These are phyloP conservation scores for Trichocladium antarcticum DNA, from an alignment of 495 filamentous ascomycete genomes.

Conservation along the genomic window DNA sequence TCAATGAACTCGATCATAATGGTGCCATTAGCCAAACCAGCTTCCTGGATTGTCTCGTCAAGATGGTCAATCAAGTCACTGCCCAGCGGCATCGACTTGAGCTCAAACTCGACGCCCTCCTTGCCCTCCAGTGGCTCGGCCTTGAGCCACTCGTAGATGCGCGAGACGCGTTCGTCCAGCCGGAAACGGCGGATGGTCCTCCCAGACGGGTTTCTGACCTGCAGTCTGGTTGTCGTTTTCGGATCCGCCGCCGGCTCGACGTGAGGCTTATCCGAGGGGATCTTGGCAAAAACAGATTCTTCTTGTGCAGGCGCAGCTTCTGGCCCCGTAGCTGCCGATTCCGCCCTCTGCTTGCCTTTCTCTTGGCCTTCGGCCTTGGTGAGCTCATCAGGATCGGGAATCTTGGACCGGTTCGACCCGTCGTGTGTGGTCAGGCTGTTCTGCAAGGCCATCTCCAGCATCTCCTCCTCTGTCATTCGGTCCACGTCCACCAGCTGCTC, in stretches of 20 bases:
- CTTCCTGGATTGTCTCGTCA: slow-evolving; percentile 62
- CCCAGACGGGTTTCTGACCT: slow-evolving; percentile 73
- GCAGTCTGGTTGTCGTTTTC: slow-evolving; percentile 69
- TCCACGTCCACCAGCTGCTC: slow-evolving; percentile 58
- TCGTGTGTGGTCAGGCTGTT: slow-evolving; percentile 54
- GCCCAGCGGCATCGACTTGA: slow-evolving; percentile 59
- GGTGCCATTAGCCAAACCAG: slow-evolving; percentile 78
- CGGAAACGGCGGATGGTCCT: slow-evolving; percentile 73
- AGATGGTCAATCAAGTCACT: slow-evolving; percentile 69
- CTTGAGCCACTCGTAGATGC: slow-evolving; percentile 95
- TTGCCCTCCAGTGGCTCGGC: slow-evolving; percentile 67
- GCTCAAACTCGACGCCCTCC: slow-evolving; percentile 66
- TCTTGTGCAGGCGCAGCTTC: slow-evolving; percentile 9
- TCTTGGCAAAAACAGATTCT: slow-evolving; percentile 49
- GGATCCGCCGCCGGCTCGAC: slow-evolving; percentile 60
- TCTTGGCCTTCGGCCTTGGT: slow-evolving; percentile 49
- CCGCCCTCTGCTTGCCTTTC: slow-evolving; percentile 56
- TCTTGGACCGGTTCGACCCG: slow-evolving; percentile 19
- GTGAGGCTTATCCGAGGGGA: slow-evolving; percentile 63
- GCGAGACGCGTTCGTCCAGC: slow-evolving; percentile 64
- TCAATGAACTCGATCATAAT: slow-evolving; percentile 87
- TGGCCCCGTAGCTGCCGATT: slow-evolving; percentile 10
- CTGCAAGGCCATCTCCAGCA: slow-evolving; percentile 84
- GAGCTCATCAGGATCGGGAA: slow-evolving; percentile 71
- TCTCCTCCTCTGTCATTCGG: slow-evolving; percentile 91